Percentiles rank a stretch among this genome's conserved stretches.
Evolutionary conservation across 2,329 filamentous ascomycete species (phyloP).

Genomic region (Botrytis pseudocinerea): DNA sequence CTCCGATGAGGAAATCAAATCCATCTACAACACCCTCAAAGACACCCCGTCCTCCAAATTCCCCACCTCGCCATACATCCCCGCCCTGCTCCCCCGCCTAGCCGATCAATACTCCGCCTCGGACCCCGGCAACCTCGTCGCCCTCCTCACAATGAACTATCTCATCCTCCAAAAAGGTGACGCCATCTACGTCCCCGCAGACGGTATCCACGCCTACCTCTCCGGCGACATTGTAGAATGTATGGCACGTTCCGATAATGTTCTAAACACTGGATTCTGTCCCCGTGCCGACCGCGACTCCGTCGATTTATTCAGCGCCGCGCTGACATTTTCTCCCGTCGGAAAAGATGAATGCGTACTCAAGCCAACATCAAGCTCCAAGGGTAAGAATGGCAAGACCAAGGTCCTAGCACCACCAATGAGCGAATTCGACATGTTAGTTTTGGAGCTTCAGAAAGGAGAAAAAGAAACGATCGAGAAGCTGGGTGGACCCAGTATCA

Average conservation of each 20-base stretch:
- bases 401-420: conserved; percentile 65
- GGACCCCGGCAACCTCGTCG: conserved; percentile 69
- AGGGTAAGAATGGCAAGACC: conserved; percentile 60
- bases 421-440: conserved; percentile 70
- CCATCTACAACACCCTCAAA: conserved; percentile 54
- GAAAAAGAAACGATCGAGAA: conserved; percentile 59
- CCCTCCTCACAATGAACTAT: conserved; percentile 74
- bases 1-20: conserved; percentile 49
- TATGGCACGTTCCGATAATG: conserved; percentile 97
- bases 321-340: conserved; percentile 65
- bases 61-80: conserved; percentile 56
- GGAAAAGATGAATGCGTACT: conserved; percentile 57
- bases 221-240: conserved; percentile 95
- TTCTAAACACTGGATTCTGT: conserved; percentile 74
- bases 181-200: conserved; percentile 89
- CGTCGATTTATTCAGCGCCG: conserved; percentile 62
- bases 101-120: conserved; percentile 61
- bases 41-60: conserved; percentile 51
- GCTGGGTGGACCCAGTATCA: conserved; percentile 61
- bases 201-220: conserved; percentile 94
- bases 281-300: conserved; percentile 64
- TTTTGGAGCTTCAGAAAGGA: conserved; percentile 54
- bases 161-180: conserved; percentile 68
- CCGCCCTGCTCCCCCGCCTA: conserved; percentile 63
- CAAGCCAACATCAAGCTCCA: conserved; percentile 49